phyloP scores from a whole-genome alignment of 345 rosid species.

The Sisymbrium irio region DNA sequence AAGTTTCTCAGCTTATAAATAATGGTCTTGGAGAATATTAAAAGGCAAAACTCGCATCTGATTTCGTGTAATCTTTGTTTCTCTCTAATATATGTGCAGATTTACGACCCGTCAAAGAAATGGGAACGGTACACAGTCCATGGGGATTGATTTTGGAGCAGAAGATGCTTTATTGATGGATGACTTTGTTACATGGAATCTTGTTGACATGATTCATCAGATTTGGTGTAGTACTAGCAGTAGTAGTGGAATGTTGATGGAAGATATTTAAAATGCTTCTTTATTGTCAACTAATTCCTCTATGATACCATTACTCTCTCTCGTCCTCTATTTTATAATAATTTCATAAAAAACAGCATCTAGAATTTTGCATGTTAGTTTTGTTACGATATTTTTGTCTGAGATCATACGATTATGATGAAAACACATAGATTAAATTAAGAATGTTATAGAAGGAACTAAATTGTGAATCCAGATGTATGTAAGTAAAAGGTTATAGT shows the following conservation, averaged over 20 bases:
- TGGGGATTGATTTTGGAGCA: constrained; percentile 53
- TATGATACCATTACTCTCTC: background rate
- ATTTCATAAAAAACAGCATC: background rate
- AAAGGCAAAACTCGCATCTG: no score
- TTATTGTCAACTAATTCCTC: background rate
- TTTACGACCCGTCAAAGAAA: constrained; percentile 82
- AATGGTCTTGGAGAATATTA: background rate
- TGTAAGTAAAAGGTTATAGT: background rate
- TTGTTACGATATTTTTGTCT: background rate
- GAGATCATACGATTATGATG: background rate
- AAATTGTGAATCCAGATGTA: background rate
- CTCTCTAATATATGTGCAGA: constrained; percentile 38
- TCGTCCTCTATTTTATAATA: background rate
- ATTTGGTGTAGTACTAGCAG: constrained; percentile 6
- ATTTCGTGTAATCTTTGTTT: background rate
- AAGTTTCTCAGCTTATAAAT: background rate
- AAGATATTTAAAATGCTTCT: background rate
- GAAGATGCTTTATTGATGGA: background rate
- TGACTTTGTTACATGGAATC: background rate
- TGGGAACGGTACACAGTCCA: constrained; percentile 98
- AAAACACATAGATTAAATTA: background rate
- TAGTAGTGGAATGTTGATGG: constrained; percentile 30
- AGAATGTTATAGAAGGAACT: background rate
- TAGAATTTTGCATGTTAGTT: background rate
- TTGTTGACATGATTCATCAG: constrained; percentile 9